A percentile compares a stretch with the other conserved stretches of the same genome.
These are phyloP conservation scores for Butyriboletus appendiculatus DNA, from an alignment of 1,284 basidiomycete species.

Conservation along the genomic window DNA sequence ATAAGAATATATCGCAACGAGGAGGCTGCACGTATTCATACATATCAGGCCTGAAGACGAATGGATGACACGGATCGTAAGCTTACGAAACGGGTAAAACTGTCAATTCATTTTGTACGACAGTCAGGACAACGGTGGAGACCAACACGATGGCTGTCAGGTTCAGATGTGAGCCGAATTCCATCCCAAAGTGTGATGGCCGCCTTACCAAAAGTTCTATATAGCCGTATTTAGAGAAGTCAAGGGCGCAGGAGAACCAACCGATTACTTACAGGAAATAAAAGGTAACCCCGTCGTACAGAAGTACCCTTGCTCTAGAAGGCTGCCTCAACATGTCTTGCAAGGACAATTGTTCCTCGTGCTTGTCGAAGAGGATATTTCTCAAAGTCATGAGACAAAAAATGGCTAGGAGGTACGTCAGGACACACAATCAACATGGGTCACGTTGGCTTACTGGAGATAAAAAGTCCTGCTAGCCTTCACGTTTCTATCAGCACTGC, in stretches of 20 bases:
- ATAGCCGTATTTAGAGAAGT: not conserved
- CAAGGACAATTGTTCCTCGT: not conserved
- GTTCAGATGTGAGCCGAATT: not conserved
- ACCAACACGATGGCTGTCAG: constrained; percentile 13
- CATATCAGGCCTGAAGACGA: constrained; percentile 5
- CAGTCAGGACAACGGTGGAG: constrained; percentile 18
- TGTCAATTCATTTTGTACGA: constrained; percentile 17
- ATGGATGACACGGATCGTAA: not conserved
- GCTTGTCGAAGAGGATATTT: not conserved
- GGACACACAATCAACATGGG: not conserved
- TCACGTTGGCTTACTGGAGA: constrained; percentile 16
- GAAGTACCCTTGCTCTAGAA: constrained; percentile 5
- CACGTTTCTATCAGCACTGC: not conserved
- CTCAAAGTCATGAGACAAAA: constrained; percentile 22
- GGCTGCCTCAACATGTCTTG: not conserved
- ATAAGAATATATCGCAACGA: constrained; percentile 21
- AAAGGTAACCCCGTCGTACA: constrained; percentile 18
- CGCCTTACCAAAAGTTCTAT: constrained; percentile 20
- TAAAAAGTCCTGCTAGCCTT: constrained; percentile 16
- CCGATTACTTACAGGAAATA: constrained; percentile 19
- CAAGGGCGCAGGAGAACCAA: not conserved
- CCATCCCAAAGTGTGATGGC: not conserved
- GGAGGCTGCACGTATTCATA: constrained; percentile 9
- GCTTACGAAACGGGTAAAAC: constrained; percentile 16
- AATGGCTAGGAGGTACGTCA: constrained; percentile 14